Percentiles rank a stretch among this genome's conserved stretches.
Evolutionary conservation across 176 grass and related monocot species (phyloP).

Genomic region (Zea mays): DNA sequence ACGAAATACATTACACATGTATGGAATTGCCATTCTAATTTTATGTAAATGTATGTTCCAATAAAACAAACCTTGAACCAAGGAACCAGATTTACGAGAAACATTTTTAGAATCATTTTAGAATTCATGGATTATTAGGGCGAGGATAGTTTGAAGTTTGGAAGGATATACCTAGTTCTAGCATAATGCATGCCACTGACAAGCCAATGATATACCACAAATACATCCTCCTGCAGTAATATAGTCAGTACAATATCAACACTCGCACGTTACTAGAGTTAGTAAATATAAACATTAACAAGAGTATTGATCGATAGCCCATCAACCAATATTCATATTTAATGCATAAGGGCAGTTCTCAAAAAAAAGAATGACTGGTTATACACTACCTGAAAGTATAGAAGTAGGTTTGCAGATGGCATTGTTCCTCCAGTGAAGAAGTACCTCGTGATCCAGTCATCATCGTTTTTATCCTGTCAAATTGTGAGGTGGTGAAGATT

Average conservation of each 20-base stretch:
- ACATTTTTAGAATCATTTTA: conserved; percentile 4
- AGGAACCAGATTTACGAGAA: no score
- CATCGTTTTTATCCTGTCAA: no score
- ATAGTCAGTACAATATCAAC: not conserved
- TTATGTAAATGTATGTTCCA: no score
- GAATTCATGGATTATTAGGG: not conserved
- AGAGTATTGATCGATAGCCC: not conserved
- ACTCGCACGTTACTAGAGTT: not conserved
- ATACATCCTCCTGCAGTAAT: conserved; percentile 73
- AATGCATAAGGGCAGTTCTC: not conserved
- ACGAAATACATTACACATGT: no score
- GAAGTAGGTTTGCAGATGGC: conserved; percentile 85
- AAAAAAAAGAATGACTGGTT: not conserved
- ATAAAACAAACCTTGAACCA: no score
- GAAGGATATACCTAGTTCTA: conserved; percentile 62
- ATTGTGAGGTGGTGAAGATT: no score
- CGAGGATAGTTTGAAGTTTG: not conserved
- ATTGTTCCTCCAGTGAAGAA: no score
- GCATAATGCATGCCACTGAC: conserved; percentile 83
- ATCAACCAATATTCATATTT: not conserved
- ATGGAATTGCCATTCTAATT: no score
- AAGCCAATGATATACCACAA: conserved; percentile 80
- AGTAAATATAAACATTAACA: conserved; percentile 4
- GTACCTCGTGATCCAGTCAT: no score
- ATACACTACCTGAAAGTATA: conserved; percentile 84